phyloP scores from a whole-genome alignment of 176 grass and related monocot genomes.

The Typha latifolia region DNA sequence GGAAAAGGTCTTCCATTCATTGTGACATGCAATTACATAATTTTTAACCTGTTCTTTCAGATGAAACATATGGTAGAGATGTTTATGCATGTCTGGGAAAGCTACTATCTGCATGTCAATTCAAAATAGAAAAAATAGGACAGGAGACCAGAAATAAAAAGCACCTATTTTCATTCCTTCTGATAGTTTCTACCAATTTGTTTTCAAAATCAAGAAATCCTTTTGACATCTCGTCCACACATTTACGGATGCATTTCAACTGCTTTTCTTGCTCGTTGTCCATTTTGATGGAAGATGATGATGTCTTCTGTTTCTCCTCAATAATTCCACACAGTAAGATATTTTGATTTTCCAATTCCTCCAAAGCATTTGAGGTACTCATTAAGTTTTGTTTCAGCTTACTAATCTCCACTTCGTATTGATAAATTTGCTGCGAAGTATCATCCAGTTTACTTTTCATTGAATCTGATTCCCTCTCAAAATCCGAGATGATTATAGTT shows the following conservation, averaged over 20 bases:
- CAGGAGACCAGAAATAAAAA: constrained; percentile 2
- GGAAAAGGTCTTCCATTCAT: background rate
- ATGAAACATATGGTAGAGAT: background rate
- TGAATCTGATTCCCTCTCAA: constrained; percentile 40
- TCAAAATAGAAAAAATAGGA: background rate
- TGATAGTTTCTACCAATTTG: constrained; percentile 27
- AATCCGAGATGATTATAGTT: constrained; percentile 44
- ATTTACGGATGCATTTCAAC: constrained; percentile 24
- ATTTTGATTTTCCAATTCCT: constrained; percentile 49
- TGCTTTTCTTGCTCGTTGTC: constrained; percentile 18
- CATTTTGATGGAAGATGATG: constrained; percentile 12
- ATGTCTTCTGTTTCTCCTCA: constrained; percentile 39
- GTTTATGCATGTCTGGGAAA: background rate
- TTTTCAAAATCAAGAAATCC: constrained; percentile 49
- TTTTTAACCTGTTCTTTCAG: background rate
- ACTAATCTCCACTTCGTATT: constrained; percentile 42
- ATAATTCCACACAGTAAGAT: constrained; percentile 38
- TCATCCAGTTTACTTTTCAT: constrained; percentile 50
- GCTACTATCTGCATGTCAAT: background rate
- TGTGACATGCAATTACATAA: background rate
- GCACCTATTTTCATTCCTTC: constrained; percentile 49
- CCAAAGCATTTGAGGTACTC: constrained; percentile 32
- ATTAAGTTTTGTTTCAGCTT: constrained; percentile 36
- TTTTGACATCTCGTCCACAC: constrained; percentile 36
- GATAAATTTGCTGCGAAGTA: constrained; percentile 37